phyloP scores from a whole-genome alignment of 768 basidiomycete species.

The Sporobolomyces phaffii region DNA sequence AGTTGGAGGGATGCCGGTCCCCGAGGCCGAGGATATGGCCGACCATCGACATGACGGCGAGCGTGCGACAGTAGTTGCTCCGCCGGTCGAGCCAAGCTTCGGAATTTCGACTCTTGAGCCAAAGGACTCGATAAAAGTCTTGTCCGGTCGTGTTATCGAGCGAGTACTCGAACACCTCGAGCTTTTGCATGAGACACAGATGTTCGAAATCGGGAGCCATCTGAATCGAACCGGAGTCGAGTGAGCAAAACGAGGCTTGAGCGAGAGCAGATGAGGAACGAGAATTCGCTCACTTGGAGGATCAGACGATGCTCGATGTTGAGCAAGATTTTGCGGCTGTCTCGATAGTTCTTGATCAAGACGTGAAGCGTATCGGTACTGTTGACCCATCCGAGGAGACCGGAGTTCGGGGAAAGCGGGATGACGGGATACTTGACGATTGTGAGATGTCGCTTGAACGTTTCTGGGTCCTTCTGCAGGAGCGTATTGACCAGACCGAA shows the following conservation, averaged over 20 bases:
- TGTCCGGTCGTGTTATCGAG: slow-evolving; percentile 97
- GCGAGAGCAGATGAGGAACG: neutral
- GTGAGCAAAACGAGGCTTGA: neutral
- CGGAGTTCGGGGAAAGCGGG: slow-evolving; percentile 90
- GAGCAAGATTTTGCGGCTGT: slow-evolving; percentile 88
- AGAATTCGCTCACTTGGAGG: slow-evolving; percentile 66
- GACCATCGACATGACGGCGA: slow-evolving; percentile 97
- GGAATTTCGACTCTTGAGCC: slow-evolving; percentile 90
- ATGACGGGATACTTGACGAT: slow-evolving; percentile 90
- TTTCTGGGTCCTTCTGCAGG: slow-evolving; percentile 82
- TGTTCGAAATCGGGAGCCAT: slow-evolving; percentile 99
- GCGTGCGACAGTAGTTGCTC: slow-evolving; percentile 87
- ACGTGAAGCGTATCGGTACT: slow-evolving; percentile 94
- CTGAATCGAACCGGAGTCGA: slow-evolving; percentile 49
- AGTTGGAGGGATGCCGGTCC: slow-evolving; percentile 95
- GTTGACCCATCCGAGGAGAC: slow-evolving; percentile 89
- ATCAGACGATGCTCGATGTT: slow-evolving; percentile 99
- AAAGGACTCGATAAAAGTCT: slow-evolving; percentile 90
- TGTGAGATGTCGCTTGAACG: slow-evolving; percentile 90
- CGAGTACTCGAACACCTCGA: slow-evolving; percentile 98
- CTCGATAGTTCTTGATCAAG: slow-evolving; percentile 80
- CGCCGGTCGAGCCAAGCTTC: slow-evolving; percentile 97
- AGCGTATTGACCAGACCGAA: slow-evolving; percentile 95
- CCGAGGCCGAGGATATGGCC: slow-evolving; percentile 95
- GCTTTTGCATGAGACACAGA: slow-evolving; percentile 87